Evolutionary conservation across 495 filamentous ascomycete species (phyloP), one percentile per base, ranked within the genome.

Genomic region (Penicillium parvum): DNA sequence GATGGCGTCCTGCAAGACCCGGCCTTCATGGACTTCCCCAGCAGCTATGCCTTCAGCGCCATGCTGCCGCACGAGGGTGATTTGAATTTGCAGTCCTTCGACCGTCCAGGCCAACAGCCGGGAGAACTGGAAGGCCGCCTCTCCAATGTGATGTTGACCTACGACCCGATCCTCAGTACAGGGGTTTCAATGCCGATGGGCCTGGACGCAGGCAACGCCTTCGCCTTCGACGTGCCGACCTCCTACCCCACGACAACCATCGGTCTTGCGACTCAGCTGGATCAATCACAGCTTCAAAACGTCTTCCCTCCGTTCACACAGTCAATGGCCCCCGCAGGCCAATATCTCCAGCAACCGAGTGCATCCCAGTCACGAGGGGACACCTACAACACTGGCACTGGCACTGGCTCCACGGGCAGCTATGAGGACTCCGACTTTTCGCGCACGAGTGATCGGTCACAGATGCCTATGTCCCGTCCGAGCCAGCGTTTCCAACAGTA

Each of bases 91-190:
- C 43, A 55, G 26, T 32, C 25, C 33, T 47, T 52, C 32, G 49
- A 45, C 21, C 52, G 46, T 8, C 14, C 39, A 21, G 33, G 17
- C 29, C 25, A 23, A 16, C 45, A 48, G n/a, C n/a, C n/a, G 15
- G 40, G 36, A 7, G 49, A 57, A 7, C 18, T 63, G 17, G 59
- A 58, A 20, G 50, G 48, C 18, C 64, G 50, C 16, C 40, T 56
- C 18, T 46, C 55, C 9, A 58, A 57, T 45, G 47, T 55, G 3
- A 64, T 64, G 44, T 38, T 64, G 32, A 33, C 58, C 6, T 69
- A 66, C 38, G 60, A 68, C 22, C 23, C 53, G 7, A 39, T 52
- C n/a, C 49, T 55, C 14, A 49, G 35, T 21, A 12, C 42, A 1
- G 55, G 35, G 15, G 43, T 43, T 16, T 52, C 56, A 5, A 53